Evolutionary conservation across 148 eudicot species (phyloP), one percentile per base, ranked within the genome.

Genomic region (Diospyros kaki): DNA sequence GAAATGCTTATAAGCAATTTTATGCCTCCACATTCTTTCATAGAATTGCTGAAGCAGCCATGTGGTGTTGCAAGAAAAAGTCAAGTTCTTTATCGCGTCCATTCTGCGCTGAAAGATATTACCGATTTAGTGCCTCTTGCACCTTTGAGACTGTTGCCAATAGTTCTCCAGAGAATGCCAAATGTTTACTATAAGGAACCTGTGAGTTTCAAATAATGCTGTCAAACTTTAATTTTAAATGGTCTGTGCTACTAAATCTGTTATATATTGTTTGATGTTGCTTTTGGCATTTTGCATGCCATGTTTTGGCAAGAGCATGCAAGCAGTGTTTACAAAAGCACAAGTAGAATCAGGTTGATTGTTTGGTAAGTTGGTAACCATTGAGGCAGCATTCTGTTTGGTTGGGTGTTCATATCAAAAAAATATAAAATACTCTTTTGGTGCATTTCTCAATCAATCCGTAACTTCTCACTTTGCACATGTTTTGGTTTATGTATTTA

Each of bases 1-100:
- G 88, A 83, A 70, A 95, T 92, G 97, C 93, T 95, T 75, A 96
- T 95, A 45, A 76, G 84, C 79, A 92, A 92, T 81, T 92, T 95
- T 71, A 64, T 86, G 39, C 96, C 98, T 39, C 94, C 97, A 59
- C 2, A n/a, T 71, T 70, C 69, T 63, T 87, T 79, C 75, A 3
- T 81, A 42, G 83, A 82, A 66, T 51, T 73, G 64, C 60, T 90
- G 81, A 82, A 88, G 85, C 77, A 73, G 54, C 91, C 94, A 59
- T 82, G 69, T 48, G 91, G 93, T 62, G 64, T 82, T 69, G 77
- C 80, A 54, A 90, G 81, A 82, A 95, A 92, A 86, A 86, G 80
- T 28, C 86, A 88, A 75, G 97, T 95, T 71, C 70, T 89, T 78
- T 82, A 46, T 73, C 92, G 89, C 56, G 90, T 95, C 67, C 97